Evolutionary conservation across 148 eudicot genomes (phyloP).

Genomic region (Polygonum maritimum): DNA sequence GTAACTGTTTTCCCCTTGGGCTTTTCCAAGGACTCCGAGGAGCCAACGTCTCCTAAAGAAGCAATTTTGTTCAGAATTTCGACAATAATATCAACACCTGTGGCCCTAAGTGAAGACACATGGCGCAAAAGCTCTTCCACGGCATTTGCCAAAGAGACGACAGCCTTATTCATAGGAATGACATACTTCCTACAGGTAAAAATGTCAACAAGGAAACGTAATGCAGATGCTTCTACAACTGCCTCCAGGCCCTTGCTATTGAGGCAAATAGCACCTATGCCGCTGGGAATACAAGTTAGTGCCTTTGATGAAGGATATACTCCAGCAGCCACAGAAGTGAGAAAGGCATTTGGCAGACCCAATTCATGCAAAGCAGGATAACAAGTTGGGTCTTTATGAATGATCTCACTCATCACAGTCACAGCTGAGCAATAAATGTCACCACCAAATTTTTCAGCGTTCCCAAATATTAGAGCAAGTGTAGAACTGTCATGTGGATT

Average conservation of each 20-base stretch:
- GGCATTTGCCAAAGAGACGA: slow-evolving; percentile 86
- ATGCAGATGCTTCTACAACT: slow-evolving; percentile 70
- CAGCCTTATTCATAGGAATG: slow-evolving; percentile 77
- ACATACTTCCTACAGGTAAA: slow-evolving; percentile 71
- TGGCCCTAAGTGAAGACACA: slow-evolving; percentile 69
- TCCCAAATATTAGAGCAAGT: slow-evolving; percentile 63
- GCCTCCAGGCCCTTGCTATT: slow-evolving; percentile 82
- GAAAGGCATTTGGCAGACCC: slow-evolving; percentile 89
- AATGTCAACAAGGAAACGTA: slow-evolving; percentile 69
- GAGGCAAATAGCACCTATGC: slow-evolving; percentile 93
- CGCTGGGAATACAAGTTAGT: slow-evolving; percentile 88
- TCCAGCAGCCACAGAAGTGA: slow-evolving; percentile 69
- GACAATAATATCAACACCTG: slow-evolving; percentile 78
- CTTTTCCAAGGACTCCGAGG: slow-evolving; percentile 33
- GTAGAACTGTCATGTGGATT: slow-evolving; percentile 66
- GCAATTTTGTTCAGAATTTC: slow-evolving; percentile 69
- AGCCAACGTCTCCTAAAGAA: slow-evolving; percentile 39
- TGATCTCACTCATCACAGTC: slow-evolving; percentile 95
- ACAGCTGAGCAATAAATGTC: slow-evolving; percentile 87
- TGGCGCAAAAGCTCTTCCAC: slow-evolving; percentile 96
- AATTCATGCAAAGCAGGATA: slow-evolving; percentile 60
- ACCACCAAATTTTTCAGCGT: slow-evolving; percentile 78
- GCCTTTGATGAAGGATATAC: slow-evolving; percentile 88
- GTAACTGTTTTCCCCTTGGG: slow-evolving; percentile 37
- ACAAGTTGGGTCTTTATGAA: slow-evolving; percentile 94